These are phyloP conservation scores for Ensete ventricosum DNA, from an alignment of 176 grass and related monocot genomes.

Conservation along the genomic window DNA sequence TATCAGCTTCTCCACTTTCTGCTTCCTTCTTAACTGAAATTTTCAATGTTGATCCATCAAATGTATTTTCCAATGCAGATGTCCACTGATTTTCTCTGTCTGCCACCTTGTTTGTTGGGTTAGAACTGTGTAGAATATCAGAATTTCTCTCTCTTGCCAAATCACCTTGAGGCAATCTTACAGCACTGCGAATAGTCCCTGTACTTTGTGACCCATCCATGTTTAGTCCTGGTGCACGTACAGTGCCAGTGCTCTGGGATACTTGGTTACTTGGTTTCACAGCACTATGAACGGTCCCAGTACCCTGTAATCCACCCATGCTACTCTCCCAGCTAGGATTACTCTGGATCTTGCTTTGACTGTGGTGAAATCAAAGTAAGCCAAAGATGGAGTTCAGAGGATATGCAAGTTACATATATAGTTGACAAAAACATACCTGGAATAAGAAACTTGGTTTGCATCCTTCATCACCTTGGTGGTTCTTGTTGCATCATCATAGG, in stretches of 20 bases:
- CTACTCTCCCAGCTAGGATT: conserved; percentile 36
- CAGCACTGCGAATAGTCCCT: conserved; percentile 59
- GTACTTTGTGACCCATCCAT: conserved; percentile 39
- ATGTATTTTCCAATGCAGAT: conserved; percentile 31
- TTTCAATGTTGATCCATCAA: conserved; percentile 33
- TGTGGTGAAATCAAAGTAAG: conserved; percentile 20
- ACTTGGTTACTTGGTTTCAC: neutral
- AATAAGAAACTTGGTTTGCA: conserved; percentile 35
- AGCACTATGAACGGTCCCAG: conserved; percentile 46
- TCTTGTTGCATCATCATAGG: conserved; percentile 49
- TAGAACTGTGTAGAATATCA: conserved; percentile 45
- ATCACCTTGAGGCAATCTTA: conserved; percentile 35
- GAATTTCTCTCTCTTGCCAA: conserved; percentile 42
- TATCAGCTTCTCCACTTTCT: conserved; percentile 31
- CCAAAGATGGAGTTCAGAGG: conserved; percentile 10
- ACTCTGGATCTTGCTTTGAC: conserved; percentile 50
- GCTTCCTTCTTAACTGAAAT: conserved; percentile 36
- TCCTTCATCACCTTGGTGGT: conserved; percentile 54
- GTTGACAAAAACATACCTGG: conserved; percentile 35
- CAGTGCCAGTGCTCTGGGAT: neutral
- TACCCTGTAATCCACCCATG: conserved; percentile 12
- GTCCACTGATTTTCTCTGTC: conserved; percentile 50
- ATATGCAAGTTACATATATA: neutral
- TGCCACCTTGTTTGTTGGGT: conserved; percentile 31
- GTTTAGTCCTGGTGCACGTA: neutral